Percentiles rank a stretch among this genome's conserved stretches.
These are phyloP conservation scores for Calycina marina DNA, from an alignment of 2,329 filamentous ascomycete genomes.

Conservation along the genomic window DNA sequence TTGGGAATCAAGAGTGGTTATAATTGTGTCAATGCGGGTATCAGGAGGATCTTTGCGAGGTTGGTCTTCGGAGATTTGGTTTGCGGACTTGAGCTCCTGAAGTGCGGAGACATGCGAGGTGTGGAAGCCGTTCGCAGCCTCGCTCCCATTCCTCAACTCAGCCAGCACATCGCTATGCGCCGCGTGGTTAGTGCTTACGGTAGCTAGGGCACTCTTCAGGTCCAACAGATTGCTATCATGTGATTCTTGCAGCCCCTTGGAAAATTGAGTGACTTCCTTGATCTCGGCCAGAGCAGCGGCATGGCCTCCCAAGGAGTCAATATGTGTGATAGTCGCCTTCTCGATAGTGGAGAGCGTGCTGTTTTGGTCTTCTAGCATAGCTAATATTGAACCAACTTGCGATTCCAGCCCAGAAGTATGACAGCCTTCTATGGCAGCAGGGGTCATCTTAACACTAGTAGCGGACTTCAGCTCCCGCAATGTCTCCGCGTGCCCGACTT, in stretches of 20 bases:
- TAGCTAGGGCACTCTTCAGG: slow-evolving; percentile 11
- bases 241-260: slow-evolving; percentile 3
- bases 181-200: slow-evolving; percentile 6
- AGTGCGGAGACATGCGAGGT: slow-evolving; percentile 4
- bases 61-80: not conserved
- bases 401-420: slow-evolving; percentile 6
- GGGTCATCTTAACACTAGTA: slow-evolving; percentile 4
- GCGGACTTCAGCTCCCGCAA: slow-evolving; percentile 13
- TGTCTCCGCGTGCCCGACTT: slow-evolving; percentile 6
- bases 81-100: slow-evolving; percentile 6
- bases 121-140: slow-evolving; percentile 1
- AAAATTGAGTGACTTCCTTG: slow-evolving; percentile 2
- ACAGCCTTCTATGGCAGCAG: slow-evolving; percentile 1
- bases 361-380: slow-evolving; percentile 11
- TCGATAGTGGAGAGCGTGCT: slow-evolving; percentile 6
- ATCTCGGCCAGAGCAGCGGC: slow-evolving; percentile 10
- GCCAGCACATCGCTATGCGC: slow-evolving; percentile 6
- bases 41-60: slow-evolving; percentile 3
- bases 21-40: slow-evolving; percentile 10
- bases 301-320: slow-evolving; percentile 10
- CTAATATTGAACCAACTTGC: slow-evolving; percentile 7
- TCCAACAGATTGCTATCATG: slow-evolving; percentile 7
- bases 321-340: slow-evolving; percentile 5
- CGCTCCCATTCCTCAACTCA: slow-evolving; percentile 8
- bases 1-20: slow-evolving; percentile 10